These are phyloP conservation scores for Hygrophila difformis DNA, from an alignment of 257 asterid species.

Conservation along the genomic window DNA sequence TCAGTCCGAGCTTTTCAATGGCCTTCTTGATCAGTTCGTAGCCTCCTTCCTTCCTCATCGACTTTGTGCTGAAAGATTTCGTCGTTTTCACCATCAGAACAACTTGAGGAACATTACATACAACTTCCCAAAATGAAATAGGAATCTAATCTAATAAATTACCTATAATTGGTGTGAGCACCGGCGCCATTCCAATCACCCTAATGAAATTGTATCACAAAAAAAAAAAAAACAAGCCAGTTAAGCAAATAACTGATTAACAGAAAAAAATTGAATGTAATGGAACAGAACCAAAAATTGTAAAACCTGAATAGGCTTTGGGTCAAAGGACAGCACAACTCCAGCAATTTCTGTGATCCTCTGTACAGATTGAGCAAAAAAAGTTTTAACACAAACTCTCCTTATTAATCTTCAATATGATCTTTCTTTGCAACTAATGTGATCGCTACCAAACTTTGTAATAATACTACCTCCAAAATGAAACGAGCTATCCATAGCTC, in stretches of 20 bases:
- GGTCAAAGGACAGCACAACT: slow-evolving; percentile 23
- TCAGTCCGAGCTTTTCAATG: slow-evolving; percentile 19
- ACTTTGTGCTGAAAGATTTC: slow-evolving; percentile 17
- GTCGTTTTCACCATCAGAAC: not conserved
- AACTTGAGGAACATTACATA: not conserved
- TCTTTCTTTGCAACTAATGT: no score
- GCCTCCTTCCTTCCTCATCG: slow-evolving; percentile 22
- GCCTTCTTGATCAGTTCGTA: slow-evolving; percentile 24
- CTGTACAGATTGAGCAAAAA: not conserved
- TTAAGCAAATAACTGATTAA: no score
- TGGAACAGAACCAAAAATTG: no score
- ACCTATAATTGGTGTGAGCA: slow-evolving; percentile 28
- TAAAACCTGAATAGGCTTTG: slow-evolving; percentile 23
- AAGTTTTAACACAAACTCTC: no score
- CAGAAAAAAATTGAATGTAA: no score
- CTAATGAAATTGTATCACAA: slow-evolving; percentile 1
- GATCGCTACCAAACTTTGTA: not conserved
- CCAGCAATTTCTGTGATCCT: slow-evolving; percentile 25
- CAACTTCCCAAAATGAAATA: no score
- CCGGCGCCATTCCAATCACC: slow-evolving; percentile 33
- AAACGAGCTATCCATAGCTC: slow-evolving; percentile 26
- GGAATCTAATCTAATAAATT: not conserved
- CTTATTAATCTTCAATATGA: no score
- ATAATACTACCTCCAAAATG: slow-evolving; percentile 17
- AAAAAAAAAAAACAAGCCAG: no score